Evolutionary conservation across 2,329 filamentous ascomycete species (phyloP), one percentile per base, ranked within the genome.

Genomic region (Cytospora piceicola): DNA sequence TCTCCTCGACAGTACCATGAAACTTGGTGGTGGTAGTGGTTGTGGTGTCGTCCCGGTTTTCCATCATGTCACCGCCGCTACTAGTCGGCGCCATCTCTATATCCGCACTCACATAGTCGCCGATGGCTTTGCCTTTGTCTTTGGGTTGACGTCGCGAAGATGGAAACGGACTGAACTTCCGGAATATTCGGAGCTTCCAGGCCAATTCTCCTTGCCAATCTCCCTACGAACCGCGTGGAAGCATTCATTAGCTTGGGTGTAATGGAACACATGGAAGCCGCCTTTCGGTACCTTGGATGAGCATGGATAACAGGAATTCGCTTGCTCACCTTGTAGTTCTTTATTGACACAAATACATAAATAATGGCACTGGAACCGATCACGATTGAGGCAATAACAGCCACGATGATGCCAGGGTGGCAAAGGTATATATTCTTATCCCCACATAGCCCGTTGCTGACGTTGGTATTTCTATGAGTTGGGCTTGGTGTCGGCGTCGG

Each of bases 321-420:
- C 24, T 11, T 17, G 29, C 29, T 30, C 11, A 34, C 46, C n/a
- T 49, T 22, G 46, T 24, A 12, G 7, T 24, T 20, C 36, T 36
- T 34, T 14, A 42, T 27, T 8, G 1, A n/a, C 27, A 11, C 6
- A 42, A 27, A 56, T 8, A 36, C 8, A 36, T 52, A 63, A 12
- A 15, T 4, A 14, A 57, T 7, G 3, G 34, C 15, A 22, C 1
- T 32, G 1, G 15, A 12, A 30, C 61, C 61, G 11, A 58, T 57
- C 4, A 63, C 7, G 17, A 63, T 6, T 22, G 61, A 29, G 3
- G 39, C 53, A 0, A 63, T 3, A 8, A 63, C 14, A 3, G n/a
- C 61, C 11, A 22, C 49, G 6, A 63, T 52, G 7, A 63, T 57
- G 20, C 61, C 61, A 6, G 61, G 61, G 7, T 46, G 17, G 42